Base-by-base conservation (phyloP, 371 early-diverging fungal genomes). In the Mortierella sp. region DNA sequence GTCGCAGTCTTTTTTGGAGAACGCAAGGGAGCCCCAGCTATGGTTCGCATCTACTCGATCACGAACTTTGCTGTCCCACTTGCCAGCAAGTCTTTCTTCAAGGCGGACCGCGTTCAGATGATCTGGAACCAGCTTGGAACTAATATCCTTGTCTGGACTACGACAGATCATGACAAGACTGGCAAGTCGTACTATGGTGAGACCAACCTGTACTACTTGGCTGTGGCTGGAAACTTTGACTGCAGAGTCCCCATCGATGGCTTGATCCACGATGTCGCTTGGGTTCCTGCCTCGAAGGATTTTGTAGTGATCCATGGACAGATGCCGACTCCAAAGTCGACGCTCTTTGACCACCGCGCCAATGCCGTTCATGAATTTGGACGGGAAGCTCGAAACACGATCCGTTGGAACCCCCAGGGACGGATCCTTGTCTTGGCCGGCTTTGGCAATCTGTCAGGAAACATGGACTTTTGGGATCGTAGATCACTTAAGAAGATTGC, bases 131-230 rank as follows among this genome's bases (percentile, higher is more conserved):
- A 85, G 58, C 85, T 96, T n/a, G 98, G 98, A 29, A 95, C 95
- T 55, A 90, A 91, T 70, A 83, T 98, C 47, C 87, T 98, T 61
- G 95, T 95, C 19, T 86, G 96, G 81, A 95, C 98, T 3, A 93
- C 93, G 60, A 97, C 98, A 18, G 99, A 99, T 53, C 95, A 96
- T 25, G 98, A 98, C 83, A 92, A 91, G 77, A 94, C 97, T 15
- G 96, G 96, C 72, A 92, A 95, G 80, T 94, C 95, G 23, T 99
- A 99, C 86, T 99, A 99, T 81, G 99, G 99, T 75, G 96, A 98
- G 77, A 95, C 95, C 52, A 91, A 91, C 57, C 85, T 99, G 71
- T 97, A 95, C 83, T 97, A 93, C 65, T 83, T 99, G 64, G 87
- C 97, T 12, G 93, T 93, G 1, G 92, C 93, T 45, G 97, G 97